A percentile compares a stretch with the other conserved stretches of the same genome.
Conservation (phyloP, 2,329 filamentous ascomycete species). For the Sporothrix dimorphospora region DNA sequence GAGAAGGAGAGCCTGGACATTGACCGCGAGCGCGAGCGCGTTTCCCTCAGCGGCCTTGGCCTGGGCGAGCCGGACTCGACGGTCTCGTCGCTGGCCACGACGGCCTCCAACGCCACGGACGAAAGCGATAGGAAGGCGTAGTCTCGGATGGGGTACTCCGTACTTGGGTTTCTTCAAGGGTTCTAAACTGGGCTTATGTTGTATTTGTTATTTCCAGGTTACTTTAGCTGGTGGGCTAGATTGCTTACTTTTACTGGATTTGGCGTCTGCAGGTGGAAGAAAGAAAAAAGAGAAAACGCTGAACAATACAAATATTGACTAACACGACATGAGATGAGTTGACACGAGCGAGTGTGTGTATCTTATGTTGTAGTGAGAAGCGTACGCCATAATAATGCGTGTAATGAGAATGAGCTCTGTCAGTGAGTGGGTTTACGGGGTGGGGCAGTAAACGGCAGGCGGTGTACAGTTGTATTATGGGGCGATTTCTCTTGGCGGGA, state of each 20-base stretch:
- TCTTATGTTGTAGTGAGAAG: too few relatives aligned
- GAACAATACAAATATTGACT: constrained; percentile 14
- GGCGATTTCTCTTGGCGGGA: neutral
- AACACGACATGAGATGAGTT: neutral
- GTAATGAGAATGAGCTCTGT: too few relatives aligned
- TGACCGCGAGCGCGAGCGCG: constrained; percentile 44
- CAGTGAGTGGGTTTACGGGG: neutral
- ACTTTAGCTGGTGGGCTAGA: neutral
- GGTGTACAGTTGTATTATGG: neutral
- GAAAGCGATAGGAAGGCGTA: constrained; percentile 28
- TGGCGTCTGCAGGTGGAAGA: constrained; percentile 5
- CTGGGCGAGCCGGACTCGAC: constrained; percentile 32
- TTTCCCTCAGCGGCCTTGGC: constrained; percentile 21
- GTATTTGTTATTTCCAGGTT: neutral
- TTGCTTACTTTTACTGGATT: neutral
- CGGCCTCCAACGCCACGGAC: constrained; percentile 17
- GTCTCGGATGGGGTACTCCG: neutral
- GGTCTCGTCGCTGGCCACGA: constrained; percentile 28
- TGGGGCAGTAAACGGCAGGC: constrained; percentile 3
- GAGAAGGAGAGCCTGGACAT: constrained; percentile 61
- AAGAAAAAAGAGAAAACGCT: constrained; percentile 1
- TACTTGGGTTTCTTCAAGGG: neutral
- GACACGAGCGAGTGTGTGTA: neutral
- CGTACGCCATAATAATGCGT: too few relatives aligned
- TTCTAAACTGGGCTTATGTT: neutral